Evolutionary conservation across 169 alveolate genomes (phyloP).

Genomic region (Plasmodium vivax): DNA sequence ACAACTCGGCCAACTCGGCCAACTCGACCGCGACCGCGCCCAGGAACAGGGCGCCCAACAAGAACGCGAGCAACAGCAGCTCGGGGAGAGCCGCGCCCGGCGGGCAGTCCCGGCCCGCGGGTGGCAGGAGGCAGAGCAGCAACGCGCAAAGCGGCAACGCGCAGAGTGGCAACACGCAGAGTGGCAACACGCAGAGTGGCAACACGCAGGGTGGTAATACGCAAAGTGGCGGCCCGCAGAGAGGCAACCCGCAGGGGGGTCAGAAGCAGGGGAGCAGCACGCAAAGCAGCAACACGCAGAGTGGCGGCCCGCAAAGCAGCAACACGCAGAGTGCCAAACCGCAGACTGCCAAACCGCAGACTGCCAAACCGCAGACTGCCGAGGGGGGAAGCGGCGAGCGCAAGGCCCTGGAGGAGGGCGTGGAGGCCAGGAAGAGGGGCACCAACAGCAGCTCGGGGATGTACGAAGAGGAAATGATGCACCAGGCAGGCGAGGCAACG

Average conservation of each 20-base stretch:
- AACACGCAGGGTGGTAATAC: too few species aligned
- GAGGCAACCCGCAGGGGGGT: too few species aligned
- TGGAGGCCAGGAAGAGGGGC: neutral
- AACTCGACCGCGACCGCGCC: neutral
- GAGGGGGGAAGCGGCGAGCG: neutral
- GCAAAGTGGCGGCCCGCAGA: too few species aligned
- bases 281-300: too few species aligned
- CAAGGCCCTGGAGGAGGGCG: neutral
- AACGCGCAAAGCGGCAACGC: too few species aligned
- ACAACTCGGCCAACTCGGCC: neutral
- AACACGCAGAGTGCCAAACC: too few species aligned
- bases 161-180: too few species aligned
- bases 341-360: too few species aligned
- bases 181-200: too few species aligned
- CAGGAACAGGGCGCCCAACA: neutral
- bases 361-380: too few species aligned
- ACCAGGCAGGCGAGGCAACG: neutral
- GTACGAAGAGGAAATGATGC: slow-evolving; percentile 3
- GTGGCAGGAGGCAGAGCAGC: neutral
- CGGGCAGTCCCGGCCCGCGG: neutral
- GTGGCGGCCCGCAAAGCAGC: too few species aligned
- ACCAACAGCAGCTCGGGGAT: neutral
- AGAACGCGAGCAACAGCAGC: neutral
- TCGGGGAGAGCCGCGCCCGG: neutral
- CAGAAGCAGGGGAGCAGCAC: too few species aligned